Base-by-base conservation (phyloP, 1,284 basidiomycete species). In the Jaminaea rosea region DNA sequence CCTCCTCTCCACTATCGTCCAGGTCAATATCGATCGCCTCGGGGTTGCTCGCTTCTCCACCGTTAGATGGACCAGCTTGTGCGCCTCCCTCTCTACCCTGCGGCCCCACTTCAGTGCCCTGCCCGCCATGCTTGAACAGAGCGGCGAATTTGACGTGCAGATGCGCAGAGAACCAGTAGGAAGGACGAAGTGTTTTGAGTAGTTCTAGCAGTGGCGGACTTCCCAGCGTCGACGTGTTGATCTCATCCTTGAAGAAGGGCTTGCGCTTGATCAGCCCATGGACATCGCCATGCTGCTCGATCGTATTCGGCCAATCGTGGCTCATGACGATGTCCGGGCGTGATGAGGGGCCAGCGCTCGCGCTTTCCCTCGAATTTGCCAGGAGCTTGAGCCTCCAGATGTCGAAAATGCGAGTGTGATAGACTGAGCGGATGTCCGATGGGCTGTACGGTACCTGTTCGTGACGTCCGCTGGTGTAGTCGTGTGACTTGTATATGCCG, bases 91-190 rank as follows among this genome's bases (percentile, higher is more conserved):
- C 4, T 13, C 5, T 17, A 19, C 19, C 17, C 15, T 4, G 32
- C 19, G 23, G 50, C 10, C 32, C 27, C 26, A 23, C 44, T 27
- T 29, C 24, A 6, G 49, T 50, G n/a, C n/a, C n/a, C 6, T 21
- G n/a, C 3, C 21, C 4, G 6, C 34, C 4, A 26, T 58, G 60
- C 36, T 23, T 19, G 19, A 53, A 51, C 8, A 56, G 11, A 4
- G 70, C 69, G 9, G 68, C 58, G 29, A 69, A 81, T 46, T 86
- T 84, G 56, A 87, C 85, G 71, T 99, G 94, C 46, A 98, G 68
- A 77, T 99, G 94, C 0, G 92, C 94, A 1, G 88, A 78, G 73
- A 97, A 97, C 94, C 94, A 99, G 81, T 87, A 87, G n/a, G 79
- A 69, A 0, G 94, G 92, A 67, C 83, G 81, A 28, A 98, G 78